phyloP scores from a whole-genome alignment of 352 stramenopile genomes.

The Phytophthora macrochlamydospora region DNA sequence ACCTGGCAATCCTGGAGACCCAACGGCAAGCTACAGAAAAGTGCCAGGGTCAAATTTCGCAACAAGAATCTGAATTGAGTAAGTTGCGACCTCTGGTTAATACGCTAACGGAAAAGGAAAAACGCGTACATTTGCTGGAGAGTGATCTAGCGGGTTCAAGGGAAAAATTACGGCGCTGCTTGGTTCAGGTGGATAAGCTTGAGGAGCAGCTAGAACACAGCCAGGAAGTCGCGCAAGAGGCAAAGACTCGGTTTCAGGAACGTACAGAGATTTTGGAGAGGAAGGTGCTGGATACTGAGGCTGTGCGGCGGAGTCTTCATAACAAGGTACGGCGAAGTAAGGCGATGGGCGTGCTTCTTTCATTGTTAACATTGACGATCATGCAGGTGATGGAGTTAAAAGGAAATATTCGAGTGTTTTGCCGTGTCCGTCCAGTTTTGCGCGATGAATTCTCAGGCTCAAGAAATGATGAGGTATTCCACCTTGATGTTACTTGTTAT shows the following conservation, averaged over 20 bases:
- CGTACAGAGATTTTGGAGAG: constrained; percentile 45
- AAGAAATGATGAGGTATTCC: constrained; percentile 51
- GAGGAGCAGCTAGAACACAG: constrained; percentile 38
- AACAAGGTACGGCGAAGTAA: constrained; percentile 64
- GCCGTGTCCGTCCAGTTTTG: constrained; percentile 92
- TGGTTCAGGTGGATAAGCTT: constrained; percentile 35
- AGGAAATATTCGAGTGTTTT: constrained; percentile 97
- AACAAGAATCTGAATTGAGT: constrained; percentile 42
- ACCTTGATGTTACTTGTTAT: background rate
- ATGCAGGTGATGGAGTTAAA: constrained; percentile 94
- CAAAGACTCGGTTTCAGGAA: constrained; percentile 37
- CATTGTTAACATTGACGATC: background rate
- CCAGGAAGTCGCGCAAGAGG: constrained; percentile 35
- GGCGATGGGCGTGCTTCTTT: background rate
- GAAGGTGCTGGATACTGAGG: constrained; percentile 66
- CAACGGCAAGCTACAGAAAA: constrained; percentile 31
- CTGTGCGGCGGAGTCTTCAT: constrained; percentile 78
- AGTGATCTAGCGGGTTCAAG: constrained; percentile 37
- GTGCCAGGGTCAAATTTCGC: constrained; percentile 32
- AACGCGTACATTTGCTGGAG: constrained; percentile 40
- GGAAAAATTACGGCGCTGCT: constrained; percentile 40
- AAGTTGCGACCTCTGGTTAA: constrained; percentile 32
- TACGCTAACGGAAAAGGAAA: constrained; percentile 42
- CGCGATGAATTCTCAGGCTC: constrained; percentile 52
- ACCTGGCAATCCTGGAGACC: constrained; percentile 27